Percentiles rank a stretch among this genome's conserved stretches.
phyloP scores from a whole-genome alignment of 352 stramenopile species.

The Elongisporangium undulatum region DNA sequence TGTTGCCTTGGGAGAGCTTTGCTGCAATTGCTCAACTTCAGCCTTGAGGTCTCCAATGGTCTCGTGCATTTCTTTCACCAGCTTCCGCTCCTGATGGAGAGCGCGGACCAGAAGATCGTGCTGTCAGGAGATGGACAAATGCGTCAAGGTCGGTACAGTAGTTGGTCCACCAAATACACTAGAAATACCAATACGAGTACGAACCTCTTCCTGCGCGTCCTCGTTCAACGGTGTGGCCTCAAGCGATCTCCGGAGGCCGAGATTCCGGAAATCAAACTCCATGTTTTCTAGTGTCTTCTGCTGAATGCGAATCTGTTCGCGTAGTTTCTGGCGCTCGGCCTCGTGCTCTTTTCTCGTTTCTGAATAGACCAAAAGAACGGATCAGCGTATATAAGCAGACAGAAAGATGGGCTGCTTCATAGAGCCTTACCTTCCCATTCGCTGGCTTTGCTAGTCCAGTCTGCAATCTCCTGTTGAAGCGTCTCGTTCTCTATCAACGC shows the following conservation, averaged over 20 bases:
- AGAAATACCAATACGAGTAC: conserved; percentile 1
- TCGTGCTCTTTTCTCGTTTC: conserved; percentile 29
- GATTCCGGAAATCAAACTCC: conserved; percentile 29
- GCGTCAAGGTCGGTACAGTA: neutral
- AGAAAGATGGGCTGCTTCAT: too few species aligned
- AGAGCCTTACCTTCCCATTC: conserved; percentile 25
- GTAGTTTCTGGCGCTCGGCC: conserved; percentile 27
- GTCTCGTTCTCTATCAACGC: neutral
- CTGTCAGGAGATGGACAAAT: neutral
- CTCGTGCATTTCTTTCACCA: conserved; percentile 5
- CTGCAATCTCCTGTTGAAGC: conserved; percentile 15
- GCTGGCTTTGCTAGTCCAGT: conserved; percentile 10
- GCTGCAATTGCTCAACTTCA: conserved; percentile 5
- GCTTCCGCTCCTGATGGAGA: conserved; percentile 8
- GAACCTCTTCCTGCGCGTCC: conserved; percentile 37
- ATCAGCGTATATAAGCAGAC: neutral
- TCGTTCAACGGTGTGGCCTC: conserved; percentile 3
- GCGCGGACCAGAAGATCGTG: conserved; percentile 14
- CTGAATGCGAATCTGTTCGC: conserved; percentile 55
- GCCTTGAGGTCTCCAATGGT: conserved; percentile 7
- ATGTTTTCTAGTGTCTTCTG: conserved; percentile 58
- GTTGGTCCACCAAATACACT: too few species aligned
- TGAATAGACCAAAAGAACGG: conserved; percentile 6
- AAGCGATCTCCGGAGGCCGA: neutral
- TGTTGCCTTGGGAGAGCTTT: neutral